Evolutionary conservation across 2,329 filamentous ascomycete species (phyloP).

Genomic region (Xylogone sp.): DNA sequence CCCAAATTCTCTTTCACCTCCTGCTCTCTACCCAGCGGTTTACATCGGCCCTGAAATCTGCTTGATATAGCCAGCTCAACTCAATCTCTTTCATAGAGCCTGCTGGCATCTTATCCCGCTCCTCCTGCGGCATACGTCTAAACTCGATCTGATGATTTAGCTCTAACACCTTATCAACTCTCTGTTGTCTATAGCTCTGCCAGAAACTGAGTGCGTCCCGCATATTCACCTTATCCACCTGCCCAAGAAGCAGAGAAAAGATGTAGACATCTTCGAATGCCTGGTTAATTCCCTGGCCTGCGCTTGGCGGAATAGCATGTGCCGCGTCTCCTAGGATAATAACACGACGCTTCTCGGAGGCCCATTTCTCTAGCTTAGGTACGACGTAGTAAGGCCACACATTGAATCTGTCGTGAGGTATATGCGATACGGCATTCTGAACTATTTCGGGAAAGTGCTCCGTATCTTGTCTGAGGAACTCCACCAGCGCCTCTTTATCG

Average conservation of each 20-base stretch:
- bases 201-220: constrained; percentile 35
- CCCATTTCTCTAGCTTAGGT: constrained; percentile 38
- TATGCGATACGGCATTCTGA: constrained; percentile 31
- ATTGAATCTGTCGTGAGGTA: constrained; percentile 31
- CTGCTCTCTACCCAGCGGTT: no score
- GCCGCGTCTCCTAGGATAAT: constrained; percentile 46
- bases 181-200: constrained; percentile 43
- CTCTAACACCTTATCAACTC: constrained; percentile 43
- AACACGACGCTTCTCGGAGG: constrained; percentile 29
- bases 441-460: constrained; percentile 34
- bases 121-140: constrained; percentile 38
- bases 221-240: constrained; percentile 19
- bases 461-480: constrained; percentile 31
- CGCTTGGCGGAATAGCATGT: constrained; percentile 44
- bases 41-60: not conserved
- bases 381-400: constrained; percentile 44
- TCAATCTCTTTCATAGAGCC: constrained; percentile 25
- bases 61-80: constrained; percentile 36
- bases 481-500: constrained; percentile 34
- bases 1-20: no score
- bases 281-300: constrained; percentile 44
- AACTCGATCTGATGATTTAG: constrained; percentile 46
- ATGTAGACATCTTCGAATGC: constrained; percentile 47
- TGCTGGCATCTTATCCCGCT: constrained; percentile 19
- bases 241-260: constrained; percentile 35